Evolutionary conservation across 148 eudicot genomes (phyloP).

Genomic region (Cornus suecica): DNA sequence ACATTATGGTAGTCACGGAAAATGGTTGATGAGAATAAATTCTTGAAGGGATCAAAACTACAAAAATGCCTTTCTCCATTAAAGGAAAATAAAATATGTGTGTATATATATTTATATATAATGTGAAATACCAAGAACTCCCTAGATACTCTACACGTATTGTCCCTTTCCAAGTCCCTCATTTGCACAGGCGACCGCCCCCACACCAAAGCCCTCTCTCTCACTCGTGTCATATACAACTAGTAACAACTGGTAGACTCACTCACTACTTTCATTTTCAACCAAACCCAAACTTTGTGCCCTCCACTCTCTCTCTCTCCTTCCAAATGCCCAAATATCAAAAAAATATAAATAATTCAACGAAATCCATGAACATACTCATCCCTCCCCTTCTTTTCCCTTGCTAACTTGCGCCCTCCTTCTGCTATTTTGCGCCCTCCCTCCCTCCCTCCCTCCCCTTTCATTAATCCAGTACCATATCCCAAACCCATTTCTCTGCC

Average conservation of each 20-base stretch:
- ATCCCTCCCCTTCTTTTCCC: background rate
- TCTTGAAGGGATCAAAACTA: background rate
- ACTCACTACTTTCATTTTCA: background rate
- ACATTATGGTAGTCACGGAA: too few relatives aligned
- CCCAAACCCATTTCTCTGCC: background rate
- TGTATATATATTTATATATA: too few relatives aligned
- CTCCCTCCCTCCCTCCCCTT: too few relatives aligned
- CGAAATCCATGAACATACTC: background rate
- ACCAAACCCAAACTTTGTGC: conserved; percentile 9
- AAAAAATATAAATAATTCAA: background rate
- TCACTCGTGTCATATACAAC: background rate
- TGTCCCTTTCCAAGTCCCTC: conserved; percentile 8
- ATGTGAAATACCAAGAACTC: background rate
- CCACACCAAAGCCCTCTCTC: background rate
- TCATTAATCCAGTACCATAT: too few relatives aligned
- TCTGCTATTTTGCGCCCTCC: background rate
- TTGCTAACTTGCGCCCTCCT: background rate
- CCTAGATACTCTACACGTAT: background rate
- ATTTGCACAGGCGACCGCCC: background rate
- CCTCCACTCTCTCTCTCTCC: background rate
- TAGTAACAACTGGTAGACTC: too few relatives aligned
- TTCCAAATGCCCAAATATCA: background rate
- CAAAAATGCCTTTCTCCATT: background rate
- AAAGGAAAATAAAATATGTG: too few relatives aligned
- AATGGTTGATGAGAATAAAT: too few relatives aligned